Conservation (phyloP, 1,284 basidiomycete species). For the Sporisorium iseilematis-ciliati region DNA sequence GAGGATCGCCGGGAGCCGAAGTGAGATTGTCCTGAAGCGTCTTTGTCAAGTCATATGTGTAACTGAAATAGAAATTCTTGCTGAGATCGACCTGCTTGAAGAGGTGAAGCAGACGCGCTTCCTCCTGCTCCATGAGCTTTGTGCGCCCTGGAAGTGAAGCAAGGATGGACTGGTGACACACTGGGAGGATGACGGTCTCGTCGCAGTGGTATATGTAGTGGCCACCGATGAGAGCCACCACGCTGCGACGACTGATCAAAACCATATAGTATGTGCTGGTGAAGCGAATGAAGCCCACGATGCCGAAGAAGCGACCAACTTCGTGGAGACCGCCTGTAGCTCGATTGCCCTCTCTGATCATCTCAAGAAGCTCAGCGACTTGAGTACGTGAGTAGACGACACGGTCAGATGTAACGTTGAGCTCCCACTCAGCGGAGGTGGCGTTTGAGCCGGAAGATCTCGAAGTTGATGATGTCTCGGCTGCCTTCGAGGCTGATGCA, state of each 20-base stretch:
- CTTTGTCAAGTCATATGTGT: constrained; percentile 93
- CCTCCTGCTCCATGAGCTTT: constrained; percentile 65
- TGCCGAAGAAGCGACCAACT: constrained; percentile 73
- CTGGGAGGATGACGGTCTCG: constrained; percentile 83
- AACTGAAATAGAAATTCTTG: constrained; percentile 99
- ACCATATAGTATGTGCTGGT: constrained; percentile 70
- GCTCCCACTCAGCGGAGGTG: constrained; percentile 51
- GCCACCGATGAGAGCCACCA: constrained; percentile 92
- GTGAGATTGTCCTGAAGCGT: constrained; percentile 95
- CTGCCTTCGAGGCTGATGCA: constrained; percentile 6
- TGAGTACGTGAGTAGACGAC: constrained; percentile 84
- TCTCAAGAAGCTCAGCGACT: constrained; percentile 88
- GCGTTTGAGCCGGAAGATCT: background rate
- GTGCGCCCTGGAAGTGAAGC: constrained; percentile 55
- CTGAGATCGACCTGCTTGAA: constrained; percentile 98
- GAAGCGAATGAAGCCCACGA: constrained; percentile 73
- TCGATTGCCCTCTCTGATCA: constrained; percentile 94
- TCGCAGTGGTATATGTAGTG: constrained; percentile 99
- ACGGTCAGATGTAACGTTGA: constrained; percentile 62
- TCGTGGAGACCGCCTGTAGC: constrained; percentile 87
- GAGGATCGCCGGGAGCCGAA: constrained; percentile 37
- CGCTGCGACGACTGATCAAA: constrained; percentile 86
- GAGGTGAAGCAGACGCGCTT: constrained; percentile 78
- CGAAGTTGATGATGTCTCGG: background rate
- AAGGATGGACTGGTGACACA: constrained; percentile 60